phyloP scores from a whole-genome alignment of 2,329 filamentous ascomycete genomes.

The Cladosporium sphaerospermum region DNA sequence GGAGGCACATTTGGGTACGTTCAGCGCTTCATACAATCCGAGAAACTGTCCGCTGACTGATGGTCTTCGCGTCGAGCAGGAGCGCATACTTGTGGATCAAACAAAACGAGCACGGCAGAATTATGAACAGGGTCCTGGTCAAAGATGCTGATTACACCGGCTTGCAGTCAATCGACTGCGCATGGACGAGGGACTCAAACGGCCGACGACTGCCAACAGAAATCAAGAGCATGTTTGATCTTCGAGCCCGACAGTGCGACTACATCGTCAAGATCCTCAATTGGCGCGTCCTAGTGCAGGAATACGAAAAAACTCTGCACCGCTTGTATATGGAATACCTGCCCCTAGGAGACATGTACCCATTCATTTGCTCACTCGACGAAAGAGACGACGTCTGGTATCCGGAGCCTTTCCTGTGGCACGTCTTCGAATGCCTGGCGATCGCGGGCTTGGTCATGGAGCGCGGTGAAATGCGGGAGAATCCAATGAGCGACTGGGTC shows the following conservation, averaged over 20 bases:
- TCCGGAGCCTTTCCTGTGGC: conserved; percentile 16
- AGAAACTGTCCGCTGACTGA: no score
- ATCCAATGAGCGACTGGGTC: conserved; percentile 3
- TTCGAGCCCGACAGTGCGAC: neutral
- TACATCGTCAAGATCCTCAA: neutral
- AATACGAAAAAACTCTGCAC: neutral
- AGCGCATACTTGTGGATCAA: neutral
- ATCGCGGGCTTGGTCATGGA: conserved; percentile 15
- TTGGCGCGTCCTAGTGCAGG: neutral
- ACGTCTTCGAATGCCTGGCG: conserved; percentile 13
- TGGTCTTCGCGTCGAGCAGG: no score
- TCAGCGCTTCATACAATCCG: no score
- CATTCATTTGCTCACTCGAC: neutral
- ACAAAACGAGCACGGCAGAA: neutral
- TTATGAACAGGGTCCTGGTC: neutral
- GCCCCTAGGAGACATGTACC: no score
- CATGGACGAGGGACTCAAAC: neutral
- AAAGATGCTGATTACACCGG: neutral
- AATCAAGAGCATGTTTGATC: neutral
- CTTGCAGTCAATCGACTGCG: neutral
- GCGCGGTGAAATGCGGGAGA: conserved; percentile 3
- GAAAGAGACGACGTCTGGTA: neutral
- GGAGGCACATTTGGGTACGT: no score
- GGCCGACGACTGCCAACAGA: neutral
- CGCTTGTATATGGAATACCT: neutral